Conservation (phyloP, 805 yeast species). For the Yamadazyma philogaea region DNA sequence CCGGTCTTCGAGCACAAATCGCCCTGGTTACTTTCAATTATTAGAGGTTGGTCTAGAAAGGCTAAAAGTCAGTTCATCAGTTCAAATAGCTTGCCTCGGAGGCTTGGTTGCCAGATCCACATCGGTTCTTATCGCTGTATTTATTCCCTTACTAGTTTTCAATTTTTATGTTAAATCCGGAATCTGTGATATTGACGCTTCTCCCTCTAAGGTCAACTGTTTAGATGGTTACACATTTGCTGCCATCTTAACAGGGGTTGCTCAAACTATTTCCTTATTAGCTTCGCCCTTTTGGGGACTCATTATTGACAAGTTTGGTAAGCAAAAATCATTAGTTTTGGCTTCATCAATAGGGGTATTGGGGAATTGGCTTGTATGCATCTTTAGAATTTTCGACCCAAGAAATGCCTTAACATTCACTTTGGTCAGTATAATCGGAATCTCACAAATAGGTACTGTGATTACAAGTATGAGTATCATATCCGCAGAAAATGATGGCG, state of each 20-base stretch:
- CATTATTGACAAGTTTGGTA: conserved; percentile 46
- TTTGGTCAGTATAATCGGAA: conserved; percentile 46
- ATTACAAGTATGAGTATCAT: conserved; percentile 61
- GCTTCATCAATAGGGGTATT: conserved; percentile 43
- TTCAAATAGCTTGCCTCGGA: conserved; percentile 57
- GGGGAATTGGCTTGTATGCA: conserved; percentile 37
- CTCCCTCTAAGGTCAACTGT: conserved; percentile 34
- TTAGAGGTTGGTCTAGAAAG: conserved; percentile 44
- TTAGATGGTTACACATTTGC: conserved; percentile 62
- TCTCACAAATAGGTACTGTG: conserved; percentile 60
- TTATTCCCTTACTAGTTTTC: conserved; percentile 62
- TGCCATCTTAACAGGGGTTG: conserved; percentile 67
- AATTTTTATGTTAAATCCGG: conserved; percentile 52
- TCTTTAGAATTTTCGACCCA: conserved; percentile 28
- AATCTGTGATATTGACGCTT: conserved; percentile 38
- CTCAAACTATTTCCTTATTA: conserved; percentile 54
- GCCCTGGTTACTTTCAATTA: conserved; percentile 20
- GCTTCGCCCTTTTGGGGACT: conserved; percentile 65
- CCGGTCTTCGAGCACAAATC: conserved; percentile 17
- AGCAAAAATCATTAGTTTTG: conserved; percentile 25
- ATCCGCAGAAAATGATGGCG: conserved; percentile 26
- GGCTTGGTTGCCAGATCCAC: conserved; percentile 63
- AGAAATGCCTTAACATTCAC: conserved; percentile 36
- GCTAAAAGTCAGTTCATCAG: conserved; percentile 44
- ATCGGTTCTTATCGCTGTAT: conserved; percentile 55